Percentiles rank a stretch among this genome's conserved stretches.
Conservation (phyloP, 1,139 yeast species). For the Diutina mesorugosa region DNA sequence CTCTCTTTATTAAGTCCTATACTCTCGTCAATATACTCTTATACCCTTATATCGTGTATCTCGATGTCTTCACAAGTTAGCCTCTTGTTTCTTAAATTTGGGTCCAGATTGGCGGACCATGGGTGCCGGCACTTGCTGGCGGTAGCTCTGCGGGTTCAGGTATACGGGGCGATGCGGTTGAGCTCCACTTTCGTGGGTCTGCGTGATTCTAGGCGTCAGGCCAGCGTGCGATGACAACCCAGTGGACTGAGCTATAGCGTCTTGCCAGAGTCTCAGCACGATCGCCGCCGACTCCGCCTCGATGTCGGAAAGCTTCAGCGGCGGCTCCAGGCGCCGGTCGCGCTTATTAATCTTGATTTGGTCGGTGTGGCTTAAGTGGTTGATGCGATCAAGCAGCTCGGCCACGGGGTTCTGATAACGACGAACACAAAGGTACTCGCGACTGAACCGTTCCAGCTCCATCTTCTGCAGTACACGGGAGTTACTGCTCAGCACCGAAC, state of each 20-base stretch:
- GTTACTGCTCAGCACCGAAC: neutral
- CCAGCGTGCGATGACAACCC: neutral
- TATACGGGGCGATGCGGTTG: neutral
- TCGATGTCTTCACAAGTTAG: neutral
- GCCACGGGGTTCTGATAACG: slow-evolving; percentile 59
- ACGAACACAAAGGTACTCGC: slow-evolving; percentile 61
- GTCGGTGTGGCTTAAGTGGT: slow-evolving; percentile 4
- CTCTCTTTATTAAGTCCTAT: too few species aligned
- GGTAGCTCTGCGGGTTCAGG: neutral
- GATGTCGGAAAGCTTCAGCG: neutral
- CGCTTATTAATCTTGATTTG: neutral
- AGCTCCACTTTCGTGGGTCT: neutral
- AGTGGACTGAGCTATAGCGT: neutral
- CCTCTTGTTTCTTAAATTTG: neutral
- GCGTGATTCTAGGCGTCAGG: neutral
- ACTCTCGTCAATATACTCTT: too few species aligned
- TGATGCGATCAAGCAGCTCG: slow-evolving; percentile 42
- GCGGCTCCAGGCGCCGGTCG: neutral
- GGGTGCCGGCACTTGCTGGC: neutral
- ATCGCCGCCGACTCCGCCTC: neutral
- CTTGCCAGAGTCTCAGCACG: neutral
- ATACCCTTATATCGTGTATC: neutral
- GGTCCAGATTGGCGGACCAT: neutral
- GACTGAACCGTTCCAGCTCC: slow-evolving; percentile 62
- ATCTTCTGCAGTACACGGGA: slow-evolving; percentile 13